These are phyloP conservation scores for Dichotomocladium elegans DNA, from an alignment of 371 early-diverging fungal genomes.

Conservation along the genomic window DNA sequence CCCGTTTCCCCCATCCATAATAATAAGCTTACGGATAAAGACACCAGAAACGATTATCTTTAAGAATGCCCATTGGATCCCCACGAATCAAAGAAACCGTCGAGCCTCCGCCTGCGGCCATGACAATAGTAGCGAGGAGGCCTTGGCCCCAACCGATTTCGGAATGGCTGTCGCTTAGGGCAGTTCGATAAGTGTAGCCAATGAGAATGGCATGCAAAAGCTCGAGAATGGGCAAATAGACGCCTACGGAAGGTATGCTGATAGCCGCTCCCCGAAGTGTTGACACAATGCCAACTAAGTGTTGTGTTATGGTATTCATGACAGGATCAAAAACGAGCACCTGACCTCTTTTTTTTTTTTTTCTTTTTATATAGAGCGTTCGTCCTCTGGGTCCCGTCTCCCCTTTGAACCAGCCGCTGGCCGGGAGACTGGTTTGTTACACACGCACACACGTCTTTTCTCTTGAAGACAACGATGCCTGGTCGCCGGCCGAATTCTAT, in stretches of 20 bases:
- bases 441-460: too few relatives aligned
- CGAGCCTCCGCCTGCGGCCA: conserved; percentile 57
- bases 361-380: too few relatives aligned
- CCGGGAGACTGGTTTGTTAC: too few relatives aligned
- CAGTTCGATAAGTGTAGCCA: conserved; percentile 50
- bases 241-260: conserved; percentile 21
- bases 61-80: conserved; percentile 36
- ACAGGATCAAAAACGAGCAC: too few relatives aligned
- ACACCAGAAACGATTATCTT: conserved; percentile 39
- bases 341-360: too few relatives aligned
- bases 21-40: conserved; percentile 34
- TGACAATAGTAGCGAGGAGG: conserved; percentile 48
- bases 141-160: conserved; percentile 53
- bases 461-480: too few relatives aligned
- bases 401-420: too few relatives aligned
- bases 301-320: conserved; percentile 11
- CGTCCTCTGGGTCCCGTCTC: too few relatives aligned
- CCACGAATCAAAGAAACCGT: conserved; percentile 38
- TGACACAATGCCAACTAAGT: conserved; percentile 27
- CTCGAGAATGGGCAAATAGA: conserved; percentile 39
- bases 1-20: neutral
- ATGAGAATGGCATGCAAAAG: conserved; percentile 52
- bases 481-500: too few relatives aligned
- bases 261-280: conserved; percentile 20
- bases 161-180: conserved; percentile 38